phyloP scores from a whole-genome alignment of 2,329 filamentous ascomycete species.

The Botrytis medusae region DNA sequence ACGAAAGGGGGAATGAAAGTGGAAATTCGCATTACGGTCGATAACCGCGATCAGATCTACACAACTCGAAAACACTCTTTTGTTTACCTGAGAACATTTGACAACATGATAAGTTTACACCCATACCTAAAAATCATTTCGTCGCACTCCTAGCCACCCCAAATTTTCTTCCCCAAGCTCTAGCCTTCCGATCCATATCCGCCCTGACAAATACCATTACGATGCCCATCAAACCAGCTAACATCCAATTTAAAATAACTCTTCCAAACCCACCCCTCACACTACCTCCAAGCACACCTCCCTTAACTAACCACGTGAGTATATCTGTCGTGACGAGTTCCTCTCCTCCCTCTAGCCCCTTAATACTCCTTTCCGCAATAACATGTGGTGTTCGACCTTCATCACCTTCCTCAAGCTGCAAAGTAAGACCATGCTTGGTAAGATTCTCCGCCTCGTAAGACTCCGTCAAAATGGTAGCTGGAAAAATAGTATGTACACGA shows the following conservation, averaged over 20 bases:
- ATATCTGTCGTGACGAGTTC: conserved; percentile 75
- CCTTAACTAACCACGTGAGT: conserved; percentile 69
- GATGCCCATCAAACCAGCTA: conserved; percentile 11
- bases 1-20: background rate
- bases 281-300: conserved; percentile 58
- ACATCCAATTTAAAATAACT: background rate
- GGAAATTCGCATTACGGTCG: background rate
- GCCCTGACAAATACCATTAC: conserved; percentile 15
- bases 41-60: background rate
- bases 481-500: conserved; percentile 1
- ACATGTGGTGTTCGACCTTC: conserved; percentile 73
- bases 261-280: conserved; percentile 36
- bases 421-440: conserved; percentile 76
- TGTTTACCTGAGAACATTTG: background rate
- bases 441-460: conserved; percentile 71
- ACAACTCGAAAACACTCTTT: background rate
- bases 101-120: background rate
- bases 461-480: conserved; percentile 79
- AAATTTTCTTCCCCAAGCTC: conserved; percentile 12
- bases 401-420: conserved; percentile 75
- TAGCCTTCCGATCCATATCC: conserved; percentile 17
- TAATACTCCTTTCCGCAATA: conserved; percentile 68
- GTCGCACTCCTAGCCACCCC: background rate
- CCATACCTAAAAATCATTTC: background rate
- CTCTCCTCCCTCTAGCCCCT: conserved; percentile 69